A percentile compares a stretch with the other conserved stretches of the same genome.
These are phyloP conservation scores for Davidsoniella eucalypti DNA, from an alignment of 2,329 filamentous ascomycete genomes.

Conservation along the genomic window DNA sequence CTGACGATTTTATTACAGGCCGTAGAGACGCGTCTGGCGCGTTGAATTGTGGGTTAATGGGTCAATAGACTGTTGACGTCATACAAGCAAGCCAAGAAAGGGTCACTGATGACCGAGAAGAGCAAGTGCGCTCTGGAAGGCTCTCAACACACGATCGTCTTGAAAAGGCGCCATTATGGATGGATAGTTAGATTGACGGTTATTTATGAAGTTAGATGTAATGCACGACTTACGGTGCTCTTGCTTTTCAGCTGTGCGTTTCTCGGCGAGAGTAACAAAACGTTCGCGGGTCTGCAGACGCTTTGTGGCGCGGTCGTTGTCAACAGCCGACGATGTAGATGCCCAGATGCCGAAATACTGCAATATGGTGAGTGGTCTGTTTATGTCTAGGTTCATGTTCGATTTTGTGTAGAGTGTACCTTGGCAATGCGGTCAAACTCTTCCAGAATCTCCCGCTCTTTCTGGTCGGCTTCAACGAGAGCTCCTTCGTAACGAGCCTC, in stretches of 20 bases:
- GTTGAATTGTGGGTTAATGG: no score
- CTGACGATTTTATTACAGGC: no score
- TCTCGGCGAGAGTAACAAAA: slow-evolving; percentile 60
- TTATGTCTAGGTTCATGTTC: not conserved
- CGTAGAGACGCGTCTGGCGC: no score
- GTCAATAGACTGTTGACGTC: no score
- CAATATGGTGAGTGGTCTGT: not conserved
- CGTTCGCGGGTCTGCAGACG: slow-evolving; percentile 64
- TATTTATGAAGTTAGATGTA: not conserved
- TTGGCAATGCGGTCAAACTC: slow-evolving; percentile 53
- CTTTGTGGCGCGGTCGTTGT: slow-evolving; percentile 62
- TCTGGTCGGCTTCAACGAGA: slow-evolving; percentile 42
- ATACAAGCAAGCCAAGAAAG: not conserved
- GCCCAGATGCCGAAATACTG: slow-evolving; percentile 75
- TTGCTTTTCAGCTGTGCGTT: slow-evolving; percentile 54
- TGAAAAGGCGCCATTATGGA: not conserved
- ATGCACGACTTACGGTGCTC: slow-evolving; percentile 51
- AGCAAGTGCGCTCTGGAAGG: slow-evolving; percentile 45
- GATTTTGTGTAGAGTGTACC: slow-evolving; percentile 24
- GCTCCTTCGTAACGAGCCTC: slow-evolving; percentile 50
- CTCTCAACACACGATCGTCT: slow-evolving; percentile 36
- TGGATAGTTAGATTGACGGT: no score
- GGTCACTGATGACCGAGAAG: slow-evolving; percentile 24
- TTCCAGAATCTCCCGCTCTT: slow-evolving; percentile 48
- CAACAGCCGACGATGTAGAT: slow-evolving; percentile 50